Conservation (phyloP, 371 early-diverging fungal species). For the Mucor sp. region DNA sequence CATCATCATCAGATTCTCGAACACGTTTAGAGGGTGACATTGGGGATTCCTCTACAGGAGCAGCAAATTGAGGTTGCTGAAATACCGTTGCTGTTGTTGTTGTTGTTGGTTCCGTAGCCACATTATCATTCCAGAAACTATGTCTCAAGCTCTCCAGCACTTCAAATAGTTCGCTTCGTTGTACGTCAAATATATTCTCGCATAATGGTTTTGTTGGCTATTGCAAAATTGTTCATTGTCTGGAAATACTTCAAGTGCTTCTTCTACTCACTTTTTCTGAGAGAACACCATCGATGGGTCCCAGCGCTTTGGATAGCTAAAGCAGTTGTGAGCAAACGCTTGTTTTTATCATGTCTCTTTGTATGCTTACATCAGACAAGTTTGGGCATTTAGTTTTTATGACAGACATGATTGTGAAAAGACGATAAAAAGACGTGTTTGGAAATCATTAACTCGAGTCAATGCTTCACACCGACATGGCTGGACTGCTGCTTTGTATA, state of each 20-base stretch:
- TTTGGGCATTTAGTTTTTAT: slow-evolving; percentile 1
- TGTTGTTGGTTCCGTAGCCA: neutral
- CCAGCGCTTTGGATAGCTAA: neutral
- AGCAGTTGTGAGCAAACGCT: neutral
- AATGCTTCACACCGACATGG: neutral
- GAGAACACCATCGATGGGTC: neutral
- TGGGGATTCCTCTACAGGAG: neutral
- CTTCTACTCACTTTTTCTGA: neutral
- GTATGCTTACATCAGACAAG: neutral
- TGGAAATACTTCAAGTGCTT: neutral
- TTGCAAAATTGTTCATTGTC: neutral
- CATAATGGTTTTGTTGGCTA: slow-evolving; percentile 28
- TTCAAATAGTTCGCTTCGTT: slow-evolving; percentile 26
- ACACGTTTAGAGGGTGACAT: neutral
- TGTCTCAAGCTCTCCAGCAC: slow-evolving; percentile 19
- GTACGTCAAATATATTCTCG: slow-evolving; percentile 32
- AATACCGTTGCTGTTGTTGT: neutral
- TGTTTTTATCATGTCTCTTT: neutral
- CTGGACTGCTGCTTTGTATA: neutral
- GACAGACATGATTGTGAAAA: neutral
- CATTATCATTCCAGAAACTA: slow-evolving; percentile 20
- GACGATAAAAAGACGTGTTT: neutral
- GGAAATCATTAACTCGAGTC: neutral
- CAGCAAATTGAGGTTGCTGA: neutral
- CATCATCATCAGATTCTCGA: neutral